A percentile compares a stretch with the other conserved stretches of the same genome.
These are phyloP conservation scores for Gonapodya prolifera DNA, from an alignment of 192 early-diverging fungal genomes.

Conservation along the genomic window DNA sequence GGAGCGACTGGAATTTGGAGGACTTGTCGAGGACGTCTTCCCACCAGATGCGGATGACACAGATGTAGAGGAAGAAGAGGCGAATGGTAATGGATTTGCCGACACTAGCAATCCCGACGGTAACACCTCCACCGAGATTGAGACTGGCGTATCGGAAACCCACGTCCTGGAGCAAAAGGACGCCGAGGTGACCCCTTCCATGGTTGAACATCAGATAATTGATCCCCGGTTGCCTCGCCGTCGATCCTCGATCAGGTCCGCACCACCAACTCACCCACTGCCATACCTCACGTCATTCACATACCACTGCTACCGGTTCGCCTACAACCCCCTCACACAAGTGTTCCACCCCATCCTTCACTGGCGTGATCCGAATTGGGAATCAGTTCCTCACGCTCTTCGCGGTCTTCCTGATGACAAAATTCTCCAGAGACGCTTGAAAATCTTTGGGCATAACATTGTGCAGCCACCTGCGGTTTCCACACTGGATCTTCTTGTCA, in stretches of 20 bases:
- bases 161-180: no score
- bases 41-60: no score
- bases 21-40: not conserved
- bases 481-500: conserved; percentile 27
- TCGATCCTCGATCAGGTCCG: no score
- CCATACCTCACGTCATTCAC: not conserved
- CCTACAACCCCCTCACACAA: not conserved
- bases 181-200: no score
- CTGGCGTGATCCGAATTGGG: conserved; percentile 42
- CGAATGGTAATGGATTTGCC: no score
- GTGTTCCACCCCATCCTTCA: conserved; percentile 35
- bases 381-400: conserved; percentile 12
- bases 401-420: conserved; percentile 14
- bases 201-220: no score
- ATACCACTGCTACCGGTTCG: not conserved
- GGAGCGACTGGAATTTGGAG: not conserved
- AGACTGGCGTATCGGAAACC: no score
- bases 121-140: no score
- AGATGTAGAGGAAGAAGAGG: no score
- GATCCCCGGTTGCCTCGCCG: no score
- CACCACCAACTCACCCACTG: not conserved
- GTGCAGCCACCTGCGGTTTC: conserved; percentile 29
- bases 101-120: no score
- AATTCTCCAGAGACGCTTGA: conserved; percentile 11
- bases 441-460: conserved; percentile 37